These are phyloP conservation scores for Phaseolus coccineus DNA, from an alignment of 331 rosid genomes.

Conservation along the genomic window DNA sequence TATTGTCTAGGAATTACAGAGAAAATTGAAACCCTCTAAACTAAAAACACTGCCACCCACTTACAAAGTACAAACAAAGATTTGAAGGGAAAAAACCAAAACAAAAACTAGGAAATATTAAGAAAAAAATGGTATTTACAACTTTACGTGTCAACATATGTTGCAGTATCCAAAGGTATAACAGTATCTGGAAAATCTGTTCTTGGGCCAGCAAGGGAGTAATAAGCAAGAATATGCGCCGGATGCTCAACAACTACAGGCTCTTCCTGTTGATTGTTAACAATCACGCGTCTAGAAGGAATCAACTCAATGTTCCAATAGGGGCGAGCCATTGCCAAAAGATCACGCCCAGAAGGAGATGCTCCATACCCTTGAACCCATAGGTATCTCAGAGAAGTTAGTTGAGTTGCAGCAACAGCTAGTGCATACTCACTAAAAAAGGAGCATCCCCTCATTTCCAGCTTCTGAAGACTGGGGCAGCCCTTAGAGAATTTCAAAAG, in stretches of 20 bases:
- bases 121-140: constrained; percentile 48
- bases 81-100: constrained; percentile 31
- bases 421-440: constrained; percentile 92
- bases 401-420: constrained; percentile 68
- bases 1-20: constrained; percentile 47
- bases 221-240: constrained; percentile 91
- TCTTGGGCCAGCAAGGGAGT: constrained; percentile 96
- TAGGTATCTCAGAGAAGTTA: constrained; percentile 78
- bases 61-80: constrained; percentile 54
- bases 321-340: constrained; percentile 82
- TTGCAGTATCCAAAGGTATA: constrained; percentile 63
- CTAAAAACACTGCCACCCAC: constrained; percentile 42
- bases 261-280: constrained; percentile 39
- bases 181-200: constrained; percentile 82
- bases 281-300: constrained; percentile 64
- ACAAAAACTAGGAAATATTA: neutral
- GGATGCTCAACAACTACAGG: constrained; percentile 59
- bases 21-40: constrained; percentile 51
- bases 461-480: constrained; percentile 88
- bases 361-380: constrained; percentile 95
- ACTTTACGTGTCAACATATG: constrained; percentile 51
- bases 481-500: constrained; percentile 79
- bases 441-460: constrained; percentile 92
- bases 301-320: constrained; percentile 92
- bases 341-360: constrained; percentile 69